Evolutionary conservation across 2,329 filamentous ascomycete species (phyloP), one percentile per base, ranked within the genome.

Genomic region (Cercospora beticola): DNA sequence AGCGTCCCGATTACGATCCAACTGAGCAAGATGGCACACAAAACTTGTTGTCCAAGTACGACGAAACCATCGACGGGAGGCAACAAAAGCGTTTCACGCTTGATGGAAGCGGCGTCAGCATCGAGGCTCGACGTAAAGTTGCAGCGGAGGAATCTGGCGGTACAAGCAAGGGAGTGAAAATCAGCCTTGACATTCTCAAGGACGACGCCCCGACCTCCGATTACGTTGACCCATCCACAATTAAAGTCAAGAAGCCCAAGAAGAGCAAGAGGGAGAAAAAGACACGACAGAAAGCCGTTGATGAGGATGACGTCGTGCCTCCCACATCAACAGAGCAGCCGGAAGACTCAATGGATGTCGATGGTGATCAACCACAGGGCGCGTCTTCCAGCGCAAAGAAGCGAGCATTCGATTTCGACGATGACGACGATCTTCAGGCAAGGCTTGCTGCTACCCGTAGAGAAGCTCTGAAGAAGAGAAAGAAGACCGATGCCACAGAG

Each of bases 221-320:
- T 79, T 99, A 99, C 78, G 84, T 96, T 71, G 93, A 97, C 70
- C 82, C 90, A 16, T 92, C 91, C 1, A 90, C 95, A 74, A 87
- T 97, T 76, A 99, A 97, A 80, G 87, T 98, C 71, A 96, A 93
- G 82, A 99, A 97, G 79, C 90, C 92, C 0, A 97, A 97, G 81
- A 97, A 90, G 81, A 85, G 89, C 80, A 83, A 82, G 71, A 95
- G 94, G 81, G 86, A 88, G 33, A 94, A 93, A 79, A 78, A 76
- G 68, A 92, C 90, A 1, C 86, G 92, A 62, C 88, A 91, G 77
- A 91, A 90, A 73, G 86, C 85, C 1, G 81, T 85, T n/a, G 87
- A 89, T 46, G 87, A 73, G 12, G 71, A 89, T 9, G 88, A 89
- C 67, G 82, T 87, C 54, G 80, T 86, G 57, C 81, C 82, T 2